Base-by-base conservation (phyloP, 2,329 filamentous ascomycete genomes). In the Arthrocladium fulminans region DNA sequence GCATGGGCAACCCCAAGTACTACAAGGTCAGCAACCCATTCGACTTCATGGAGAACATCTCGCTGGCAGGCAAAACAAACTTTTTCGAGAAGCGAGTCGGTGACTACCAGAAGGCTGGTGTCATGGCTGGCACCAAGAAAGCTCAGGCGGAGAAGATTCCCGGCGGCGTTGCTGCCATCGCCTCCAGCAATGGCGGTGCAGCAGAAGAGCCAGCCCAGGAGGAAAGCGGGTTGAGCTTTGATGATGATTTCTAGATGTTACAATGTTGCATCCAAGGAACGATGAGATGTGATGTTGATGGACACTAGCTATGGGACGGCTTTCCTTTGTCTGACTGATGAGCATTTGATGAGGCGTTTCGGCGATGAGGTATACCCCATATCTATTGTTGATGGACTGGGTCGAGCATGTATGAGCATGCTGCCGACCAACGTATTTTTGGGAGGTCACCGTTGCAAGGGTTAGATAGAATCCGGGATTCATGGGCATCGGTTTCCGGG, bases 21-120 rank as follows among this genome's bases (percentile, higher is more conserved):
- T 98, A 94, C 81, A 86, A 92, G 65, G 76, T 84, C 22, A 80
- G 83, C 67, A 98, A 98, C 75, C 92, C 92, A 66, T 98, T 98
- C 68, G 92, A 98, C 77, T 98, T 98, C 72, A 98, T 98, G 92
- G 92, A 98, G 79, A 96, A 95, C 73, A 98, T 98, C 71, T 97
- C 92, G 19, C 80, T 98, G 9, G 87, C 88, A 45, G 92, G 92
- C 71, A 98, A 98, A 86, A 98, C 92, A 68, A 98, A 98, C 82
- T 98, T 98, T 81, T 98, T 98, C 68, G 92, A 98, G 84, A 98
- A 98, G 86, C 88, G 92, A 61, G 92, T 98, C 50, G 92, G 84
- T 67, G 92, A 98, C 65, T 98, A 98, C 80, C 92, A 98, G 74
- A 98, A 98, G 80, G 89, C 92, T 30, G 92, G 92, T 75, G 90